phyloP scores from a whole-genome alignment of 805 yeast species.

The Kodamaea hsintzibuensis region DNA sequence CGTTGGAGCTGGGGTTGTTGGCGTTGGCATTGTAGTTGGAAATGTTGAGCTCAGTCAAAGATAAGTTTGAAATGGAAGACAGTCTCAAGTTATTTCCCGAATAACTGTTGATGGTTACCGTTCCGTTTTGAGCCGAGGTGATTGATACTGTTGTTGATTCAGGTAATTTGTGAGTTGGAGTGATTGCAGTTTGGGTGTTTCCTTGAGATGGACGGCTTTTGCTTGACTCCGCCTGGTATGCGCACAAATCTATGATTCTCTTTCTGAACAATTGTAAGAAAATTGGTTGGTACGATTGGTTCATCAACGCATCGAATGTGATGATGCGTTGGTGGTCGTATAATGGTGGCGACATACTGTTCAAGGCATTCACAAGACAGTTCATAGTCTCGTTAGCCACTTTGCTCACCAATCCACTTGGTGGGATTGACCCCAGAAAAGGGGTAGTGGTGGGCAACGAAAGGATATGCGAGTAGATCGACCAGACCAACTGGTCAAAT shows the following conservation, averaged over 20 bases:
- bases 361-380: conserved; percentile 21
- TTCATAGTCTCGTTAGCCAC: conserved; percentile 45
- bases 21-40: conserved; percentile 20
- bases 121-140: conserved; percentile 14
- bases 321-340: conserved; percentile 38
- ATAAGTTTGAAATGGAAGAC: conserved; percentile 42
- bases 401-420: conserved; percentile 44
- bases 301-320: conserved; percentile 31
- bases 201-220: background rate
- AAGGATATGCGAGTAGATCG: conserved; percentile 34
- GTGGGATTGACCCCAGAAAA: conserved; percentile 43
- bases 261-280: conserved; percentile 43
- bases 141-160: conserved; percentile 25
- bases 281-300: conserved; percentile 36
- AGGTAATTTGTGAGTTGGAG: conserved; percentile 19
- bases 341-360: conserved; percentile 17
- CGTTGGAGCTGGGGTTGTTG: conserved; percentile 1
- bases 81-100: conserved; percentile 25
- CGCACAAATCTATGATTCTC: conserved; percentile 41
- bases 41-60: conserved; percentile 41
- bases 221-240: conserved; percentile 13
- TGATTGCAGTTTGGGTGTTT: conserved; percentile 16
- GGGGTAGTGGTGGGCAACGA: conserved; percentile 48
- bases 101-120: conserved; percentile 10
- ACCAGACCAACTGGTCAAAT: conserved; percentile 40